A percentile compares a stretch with the other conserved stretches of the same genome.
phyloP scores from a whole-genome alignment of 2,329 filamentous ascomycete species.

The Neopestalotiopsis sp. region DNA sequence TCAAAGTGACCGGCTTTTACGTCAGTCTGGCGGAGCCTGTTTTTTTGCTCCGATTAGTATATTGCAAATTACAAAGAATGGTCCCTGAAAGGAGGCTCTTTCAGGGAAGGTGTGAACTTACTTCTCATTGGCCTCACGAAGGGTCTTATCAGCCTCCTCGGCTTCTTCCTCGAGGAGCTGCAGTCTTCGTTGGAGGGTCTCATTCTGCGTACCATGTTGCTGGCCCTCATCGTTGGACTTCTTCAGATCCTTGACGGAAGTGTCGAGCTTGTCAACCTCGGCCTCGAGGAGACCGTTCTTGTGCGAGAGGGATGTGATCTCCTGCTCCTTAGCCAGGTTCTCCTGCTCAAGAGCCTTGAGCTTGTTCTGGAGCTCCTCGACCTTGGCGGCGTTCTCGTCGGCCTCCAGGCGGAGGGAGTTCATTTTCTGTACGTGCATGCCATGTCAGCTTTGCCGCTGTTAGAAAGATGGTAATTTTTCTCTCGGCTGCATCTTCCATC shows the following conservation, averaged over 20 bases:
- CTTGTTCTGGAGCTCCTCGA: constrained; percentile 85
- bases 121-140: constrained; percentile 99
- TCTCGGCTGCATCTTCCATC: background rate
- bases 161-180: constrained; percentile 98
- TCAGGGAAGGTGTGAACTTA: constrained; percentile 55
- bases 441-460: constrained; percentile 15
- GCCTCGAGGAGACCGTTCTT: constrained; percentile 89
- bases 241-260: constrained; percentile 84
- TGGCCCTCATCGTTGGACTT: constrained; percentile 80
- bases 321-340: constrained; percentile 95
- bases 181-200: constrained; percentile 87
- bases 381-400: constrained; percentile 80
- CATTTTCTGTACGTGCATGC: constrained; percentile 73
- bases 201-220: constrained; percentile 86
- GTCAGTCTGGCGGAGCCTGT: constrained; percentile 95
- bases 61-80: constrained; percentile 13
- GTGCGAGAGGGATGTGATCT: constrained; percentile 95
- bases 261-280: constrained; percentile 93
- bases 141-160: constrained; percentile 93
- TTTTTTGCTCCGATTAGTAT: constrained; percentile 23
- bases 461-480: background rate
- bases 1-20: constrained; percentile 99
- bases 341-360: constrained; percentile 94
- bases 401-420: constrained; percentile 91
- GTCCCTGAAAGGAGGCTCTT: constrained; percentile 15